phyloP scores from a whole-genome alignment of 2,329 filamentous ascomycete species.

The Xylariomycetidae sp. region DNA sequence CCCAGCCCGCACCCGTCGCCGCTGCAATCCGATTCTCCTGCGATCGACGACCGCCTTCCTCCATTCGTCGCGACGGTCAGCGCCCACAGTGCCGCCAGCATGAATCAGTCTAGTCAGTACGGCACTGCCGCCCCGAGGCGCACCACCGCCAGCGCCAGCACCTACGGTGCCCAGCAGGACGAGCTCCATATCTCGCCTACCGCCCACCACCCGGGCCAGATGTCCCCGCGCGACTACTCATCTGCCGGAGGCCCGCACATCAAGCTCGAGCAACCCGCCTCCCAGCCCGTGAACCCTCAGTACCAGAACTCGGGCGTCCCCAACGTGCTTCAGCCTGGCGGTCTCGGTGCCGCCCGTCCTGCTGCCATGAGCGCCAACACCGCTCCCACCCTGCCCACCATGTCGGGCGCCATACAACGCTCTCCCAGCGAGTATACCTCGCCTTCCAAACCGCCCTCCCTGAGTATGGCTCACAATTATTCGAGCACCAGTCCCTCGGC shows the following conservation, averaged over 20 bases:
- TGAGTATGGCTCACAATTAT: constrained; percentile 66
- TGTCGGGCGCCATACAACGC: constrained; percentile 36
- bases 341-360: constrained; percentile 31
- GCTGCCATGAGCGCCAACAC: constrained; percentile 36
- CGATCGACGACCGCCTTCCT: too few relatives aligned
- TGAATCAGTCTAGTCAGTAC: constrained; percentile 33
- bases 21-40: too few relatives aligned
- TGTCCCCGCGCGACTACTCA: constrained; percentile 42
- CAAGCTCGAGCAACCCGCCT: constrained; percentile 40
- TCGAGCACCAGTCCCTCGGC: constrained; percentile 76
- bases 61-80: constrained; percentile 12
- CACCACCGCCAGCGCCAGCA: constrained; percentile 22
- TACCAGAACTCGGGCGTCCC: constrained; percentile 44
- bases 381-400: constrained; percentile 40
- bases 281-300: constrained; percentile 31
- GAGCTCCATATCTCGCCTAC: constrained; percentile 49
- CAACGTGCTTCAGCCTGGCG: constrained; percentile 54
- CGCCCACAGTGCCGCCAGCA: constrained; percentile 21
- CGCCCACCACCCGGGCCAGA: constrained; percentile 33
- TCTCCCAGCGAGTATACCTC: constrained; percentile 31
- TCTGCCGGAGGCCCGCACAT: constrained; percentile 38
- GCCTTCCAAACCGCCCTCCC: constrained; percentile 60
- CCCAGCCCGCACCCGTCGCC: too few relatives aligned
- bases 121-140: constrained; percentile 31
- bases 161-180: constrained; percentile 40